Percentiles rank a stretch among this genome's conserved stretches.
phyloP scores from a whole-genome alignment of 164 flowering plant genomes.

The Vitis labrusca region DNA sequence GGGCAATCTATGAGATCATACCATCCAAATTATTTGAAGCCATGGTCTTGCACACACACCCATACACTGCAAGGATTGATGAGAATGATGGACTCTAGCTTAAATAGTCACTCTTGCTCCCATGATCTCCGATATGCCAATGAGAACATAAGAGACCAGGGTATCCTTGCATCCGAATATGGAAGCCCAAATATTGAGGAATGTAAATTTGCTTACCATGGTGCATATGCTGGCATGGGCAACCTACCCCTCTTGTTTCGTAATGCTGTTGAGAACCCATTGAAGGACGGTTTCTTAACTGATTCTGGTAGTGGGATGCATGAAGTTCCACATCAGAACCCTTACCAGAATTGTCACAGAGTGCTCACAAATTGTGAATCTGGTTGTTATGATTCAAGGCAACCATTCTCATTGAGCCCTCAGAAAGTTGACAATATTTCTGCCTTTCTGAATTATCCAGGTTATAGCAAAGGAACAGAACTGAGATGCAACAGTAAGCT shows the following conservation, averaged over 20 bases:
- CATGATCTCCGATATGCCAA: conserved; percentile 1
- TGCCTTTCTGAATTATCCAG: neutral
- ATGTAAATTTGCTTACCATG: conserved; percentile 1
- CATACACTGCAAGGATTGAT: neutral
- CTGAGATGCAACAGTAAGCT: neutral
- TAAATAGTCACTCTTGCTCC: conserved; percentile 4
- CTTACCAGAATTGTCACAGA: conserved; percentile 5
- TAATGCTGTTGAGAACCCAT: neutral
- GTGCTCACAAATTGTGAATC: neutral
- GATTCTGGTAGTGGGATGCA: neutral
- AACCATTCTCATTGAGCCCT: neutral
- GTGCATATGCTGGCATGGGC: neutral
- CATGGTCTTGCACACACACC: neutral
- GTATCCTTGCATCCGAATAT: neutral
- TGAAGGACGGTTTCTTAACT: conserved; percentile 6
- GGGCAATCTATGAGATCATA: conserved; percentile 12
- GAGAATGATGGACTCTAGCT: conserved; percentile 2
- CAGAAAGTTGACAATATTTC: neutral
- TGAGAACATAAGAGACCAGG: conserved; percentile 1
- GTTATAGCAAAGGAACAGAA: neutral
- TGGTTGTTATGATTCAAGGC: neutral
- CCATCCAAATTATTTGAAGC: conserved; percentile 7
- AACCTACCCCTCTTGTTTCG: neutral
- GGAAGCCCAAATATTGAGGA: conserved; percentile 1
- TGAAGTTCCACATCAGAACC: conserved; percentile 4